These are phyloP conservation scores for Rickenella mellea DNA, from an alignment of 768 basidiomycete species.

Conservation along the genomic window DNA sequence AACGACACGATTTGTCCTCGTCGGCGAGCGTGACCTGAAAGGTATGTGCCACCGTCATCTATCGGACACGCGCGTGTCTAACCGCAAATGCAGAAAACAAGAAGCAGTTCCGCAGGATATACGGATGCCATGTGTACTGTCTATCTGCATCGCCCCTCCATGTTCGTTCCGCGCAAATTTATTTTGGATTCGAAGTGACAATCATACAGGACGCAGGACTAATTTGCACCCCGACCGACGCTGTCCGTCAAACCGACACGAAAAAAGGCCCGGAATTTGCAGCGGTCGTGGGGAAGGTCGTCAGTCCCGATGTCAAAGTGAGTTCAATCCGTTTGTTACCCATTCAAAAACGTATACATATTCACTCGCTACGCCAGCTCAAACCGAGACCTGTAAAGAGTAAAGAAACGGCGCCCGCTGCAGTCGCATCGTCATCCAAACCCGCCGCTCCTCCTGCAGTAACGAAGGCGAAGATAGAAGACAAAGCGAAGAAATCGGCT, in stretches of 20 bases:
- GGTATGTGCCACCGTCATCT: conserved; percentile 24
- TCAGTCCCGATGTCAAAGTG: conserved; percentile 19
- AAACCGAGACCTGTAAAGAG: conserved; percentile 3
- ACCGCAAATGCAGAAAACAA: conserved; percentile 34
- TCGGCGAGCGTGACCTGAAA: conserved; percentile 55
- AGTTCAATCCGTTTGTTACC: not conserved
- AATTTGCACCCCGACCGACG: conserved; percentile 23
- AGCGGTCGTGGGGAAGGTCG: conserved; percentile 15
- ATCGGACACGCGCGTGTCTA: not conserved
- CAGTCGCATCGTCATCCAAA: conserved; percentile 8
- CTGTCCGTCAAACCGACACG: conserved; percentile 24
- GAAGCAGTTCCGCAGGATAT: conserved; percentile 39
- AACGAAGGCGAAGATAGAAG: conserved; percentile 15
- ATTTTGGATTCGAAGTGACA: conserved; percentile 2
- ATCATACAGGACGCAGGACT: conserved; percentile 35
- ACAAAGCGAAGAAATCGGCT: conserved; percentile 15
- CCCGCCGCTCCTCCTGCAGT: conserved; percentile 4
- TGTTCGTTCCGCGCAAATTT: conserved; percentile 27
- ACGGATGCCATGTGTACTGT: conserved; percentile 60
- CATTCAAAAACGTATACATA: conserved; percentile 2
- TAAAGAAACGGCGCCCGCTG: conserved; percentile 4
- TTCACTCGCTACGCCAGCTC: conserved; percentile 10
- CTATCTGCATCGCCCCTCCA: conserved; percentile 55
- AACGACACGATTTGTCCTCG: conserved; percentile 44
- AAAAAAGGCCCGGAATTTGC: conserved; percentile 14